A percentile compares a stretch with the other conserved stretches of the same genome.
Evolutionary conservation across 768 basidiomycete genomes (phyloP).

Genomic region (Austroboletus festivus): DNA sequence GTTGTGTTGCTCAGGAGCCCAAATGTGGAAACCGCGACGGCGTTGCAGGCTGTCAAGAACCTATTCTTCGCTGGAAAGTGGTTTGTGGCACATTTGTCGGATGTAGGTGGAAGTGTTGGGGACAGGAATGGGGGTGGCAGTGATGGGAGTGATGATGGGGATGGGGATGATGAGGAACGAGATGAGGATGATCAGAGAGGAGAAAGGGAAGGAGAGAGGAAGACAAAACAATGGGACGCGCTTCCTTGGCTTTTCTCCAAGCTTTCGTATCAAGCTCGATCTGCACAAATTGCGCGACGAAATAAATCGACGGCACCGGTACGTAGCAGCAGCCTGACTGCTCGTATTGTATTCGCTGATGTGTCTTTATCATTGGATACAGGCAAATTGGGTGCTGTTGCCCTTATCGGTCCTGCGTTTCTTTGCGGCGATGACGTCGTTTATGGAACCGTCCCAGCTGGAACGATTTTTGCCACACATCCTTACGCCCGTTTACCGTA

Average conservation of each 20-base stretch:
- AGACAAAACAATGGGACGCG: slow-evolving; percentile 40
- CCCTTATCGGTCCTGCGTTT: slow-evolving; percentile 80
- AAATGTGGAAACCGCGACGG: slow-evolving; percentile 67
- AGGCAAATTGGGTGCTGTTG: slow-evolving; percentile 84
- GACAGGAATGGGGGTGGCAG: slow-evolving; percentile 24
- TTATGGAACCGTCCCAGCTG: slow-evolving; percentile 56
- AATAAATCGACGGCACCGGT: slow-evolving; percentile 43
- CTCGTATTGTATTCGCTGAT: background rate
- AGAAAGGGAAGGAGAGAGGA: slow-evolving; percentile 27
- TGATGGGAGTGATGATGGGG: slow-evolving; percentile 2
- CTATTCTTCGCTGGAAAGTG: slow-evolving; percentile 89
- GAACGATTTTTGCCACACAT: slow-evolving; percentile 80
- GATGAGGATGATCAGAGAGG: slow-evolving; percentile 19
- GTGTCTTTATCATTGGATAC: slow-evolving; percentile 4
- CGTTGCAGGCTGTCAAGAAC: slow-evolving; percentile 88
- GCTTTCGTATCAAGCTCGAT: slow-evolving; percentile 81
- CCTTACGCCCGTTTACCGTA: slow-evolving; percentile 80
- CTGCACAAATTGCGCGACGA: slow-evolving; percentile 68
- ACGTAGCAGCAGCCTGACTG: background rate
- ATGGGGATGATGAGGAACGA: slow-evolving; percentile 31
- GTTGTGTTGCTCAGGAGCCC: slow-evolving; percentile 80
- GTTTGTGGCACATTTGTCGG: slow-evolving; percentile 48
- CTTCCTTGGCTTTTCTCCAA: slow-evolving; percentile 94
- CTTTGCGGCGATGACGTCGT: slow-evolving; percentile 88
- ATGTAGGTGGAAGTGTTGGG: slow-evolving; percentile 9